phyloP scores from a whole-genome alignment of 148 eudicot species.

The Fagopyrum homotropicum region DNA sequence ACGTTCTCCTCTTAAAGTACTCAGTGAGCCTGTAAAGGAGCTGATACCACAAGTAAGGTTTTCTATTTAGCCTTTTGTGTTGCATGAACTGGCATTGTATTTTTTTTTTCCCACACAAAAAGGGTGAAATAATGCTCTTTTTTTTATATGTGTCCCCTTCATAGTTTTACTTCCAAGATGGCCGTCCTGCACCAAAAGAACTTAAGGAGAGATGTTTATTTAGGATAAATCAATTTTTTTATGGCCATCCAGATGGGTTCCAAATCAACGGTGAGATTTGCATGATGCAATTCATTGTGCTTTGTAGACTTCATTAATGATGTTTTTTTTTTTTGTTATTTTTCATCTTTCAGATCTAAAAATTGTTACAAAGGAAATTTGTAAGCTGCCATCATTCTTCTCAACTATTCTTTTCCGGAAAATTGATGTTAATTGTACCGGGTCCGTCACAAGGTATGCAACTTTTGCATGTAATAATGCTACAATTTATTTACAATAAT shows the following conservation, averaged over 20 bases:
- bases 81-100: neutral
- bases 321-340: slow-evolving; percentile 1
- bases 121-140: neutral
- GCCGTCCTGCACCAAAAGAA: slow-evolving; percentile 91
- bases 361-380: slow-evolving; percentile 28
- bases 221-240: slow-evolving; percentile 89
- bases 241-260: slow-evolving; percentile 78
- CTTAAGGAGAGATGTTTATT: slow-evolving; percentile 80
- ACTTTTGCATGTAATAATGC: neutral
- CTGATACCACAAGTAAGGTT: slow-evolving; percentile 77
- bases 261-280: slow-evolving; percentile 66
- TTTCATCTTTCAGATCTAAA: slow-evolving; percentile 24
- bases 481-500: neutral
- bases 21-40: slow-evolving; percentile 85
- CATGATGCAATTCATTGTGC: neutral
- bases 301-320: neutral
- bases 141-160: neutral
- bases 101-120: neutral
- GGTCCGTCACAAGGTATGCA: slow-evolving; percentile 29
- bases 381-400: slow-evolving; percentile 34
- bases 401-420: slow-evolving; percentile 29
- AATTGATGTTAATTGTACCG: slow-evolving; percentile 29
- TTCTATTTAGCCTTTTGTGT: neutral
- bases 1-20: slow-evolving; percentile 71
- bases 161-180: slow-evolving; percentile 89